These are phyloP conservation scores for Eucalyptus curtisii DNA, from an alignment of 345 rosid genomes.

Conservation along the genomic window DNA sequence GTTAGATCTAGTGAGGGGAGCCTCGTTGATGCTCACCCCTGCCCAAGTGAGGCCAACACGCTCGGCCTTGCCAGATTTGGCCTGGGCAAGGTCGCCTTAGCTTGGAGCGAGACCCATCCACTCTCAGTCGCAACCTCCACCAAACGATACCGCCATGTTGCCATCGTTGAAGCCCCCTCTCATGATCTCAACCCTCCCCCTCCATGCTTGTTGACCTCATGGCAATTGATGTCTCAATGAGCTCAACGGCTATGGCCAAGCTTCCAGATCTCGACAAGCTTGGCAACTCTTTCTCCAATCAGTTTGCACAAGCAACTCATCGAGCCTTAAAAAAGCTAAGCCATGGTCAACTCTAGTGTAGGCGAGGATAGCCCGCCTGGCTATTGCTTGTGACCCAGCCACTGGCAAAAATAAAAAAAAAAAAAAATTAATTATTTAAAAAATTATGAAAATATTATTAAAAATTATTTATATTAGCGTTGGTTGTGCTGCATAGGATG, in stretches of 20 bases:
- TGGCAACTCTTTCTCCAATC: neutral
- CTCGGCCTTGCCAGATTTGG: neutral
- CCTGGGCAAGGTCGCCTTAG: neutral
- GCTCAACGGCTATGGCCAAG: neutral
- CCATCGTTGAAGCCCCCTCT: neutral
- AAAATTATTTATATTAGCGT: too few relatives aligned
- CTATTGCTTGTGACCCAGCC: neutral
- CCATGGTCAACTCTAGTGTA: neutral
- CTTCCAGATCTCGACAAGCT: neutral
- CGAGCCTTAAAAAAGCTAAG: neutral
- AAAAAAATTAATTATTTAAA: too few relatives aligned
- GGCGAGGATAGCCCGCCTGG: too few relatives aligned
- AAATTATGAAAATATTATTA: too few relatives aligned
- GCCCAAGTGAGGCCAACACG: accelerated
- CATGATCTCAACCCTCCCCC: neutral
- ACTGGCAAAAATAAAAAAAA: neutral
- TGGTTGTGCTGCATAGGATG: accelerated
- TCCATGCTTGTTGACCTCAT: neutral
- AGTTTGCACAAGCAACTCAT: neutral
- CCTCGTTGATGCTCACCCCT: accelerated
- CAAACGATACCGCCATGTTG: neutral
- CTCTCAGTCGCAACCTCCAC: neutral
- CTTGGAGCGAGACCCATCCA: neutral
- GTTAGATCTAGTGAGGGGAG: too few relatives aligned
- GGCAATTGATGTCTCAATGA: neutral